Evolutionary conservation across 257 asterid genomes (phyloP).

Genomic region (Rhazya stricta): DNA sequence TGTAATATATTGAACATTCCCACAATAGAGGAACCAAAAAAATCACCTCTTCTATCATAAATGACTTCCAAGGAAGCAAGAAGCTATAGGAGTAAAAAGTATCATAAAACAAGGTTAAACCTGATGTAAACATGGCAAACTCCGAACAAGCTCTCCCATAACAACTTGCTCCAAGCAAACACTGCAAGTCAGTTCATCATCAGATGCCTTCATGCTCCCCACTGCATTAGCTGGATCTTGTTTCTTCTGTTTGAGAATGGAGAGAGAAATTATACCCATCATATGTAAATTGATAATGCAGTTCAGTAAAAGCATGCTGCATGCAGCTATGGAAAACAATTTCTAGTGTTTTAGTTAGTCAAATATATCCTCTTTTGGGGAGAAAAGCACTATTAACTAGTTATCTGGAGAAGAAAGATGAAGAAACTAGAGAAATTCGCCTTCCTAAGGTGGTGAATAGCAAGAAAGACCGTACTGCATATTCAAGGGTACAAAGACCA

Average conservation of each 20-base stretch:
- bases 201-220: slow-evolving; percentile 43
- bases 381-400: background rate
- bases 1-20: background rate
- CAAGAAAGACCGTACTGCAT: background rate
- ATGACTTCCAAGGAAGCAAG: slow-evolving; percentile 5
- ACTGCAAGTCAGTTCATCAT: slow-evolving; percentile 91
- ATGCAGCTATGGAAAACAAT: background rate
- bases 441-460: background rate
- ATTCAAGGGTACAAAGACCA: background rate
- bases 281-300: background rate
- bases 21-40: background rate
- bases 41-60: background rate
- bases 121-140: slow-evolving; percentile 99
- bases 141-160: slow-evolving; percentile 81
- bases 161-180: slow-evolving; percentile 98
- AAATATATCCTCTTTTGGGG: background rate
- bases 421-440: background rate
- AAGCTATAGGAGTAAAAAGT: background rate
- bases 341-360: background rate
- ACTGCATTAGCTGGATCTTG: slow-evolving; percentile 49
- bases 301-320: background rate
- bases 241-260: slow-evolving; percentile 48
- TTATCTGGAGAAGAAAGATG: background rate
- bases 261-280: background rate
- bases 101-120: slow-evolving; percentile 27